A percentile compares a stretch with the other conserved stretches of the same genome.
phyloP scores from a whole-genome alignment of 495 filamentous ascomycete genomes.

The Penicillium egyptiacum region DNA sequence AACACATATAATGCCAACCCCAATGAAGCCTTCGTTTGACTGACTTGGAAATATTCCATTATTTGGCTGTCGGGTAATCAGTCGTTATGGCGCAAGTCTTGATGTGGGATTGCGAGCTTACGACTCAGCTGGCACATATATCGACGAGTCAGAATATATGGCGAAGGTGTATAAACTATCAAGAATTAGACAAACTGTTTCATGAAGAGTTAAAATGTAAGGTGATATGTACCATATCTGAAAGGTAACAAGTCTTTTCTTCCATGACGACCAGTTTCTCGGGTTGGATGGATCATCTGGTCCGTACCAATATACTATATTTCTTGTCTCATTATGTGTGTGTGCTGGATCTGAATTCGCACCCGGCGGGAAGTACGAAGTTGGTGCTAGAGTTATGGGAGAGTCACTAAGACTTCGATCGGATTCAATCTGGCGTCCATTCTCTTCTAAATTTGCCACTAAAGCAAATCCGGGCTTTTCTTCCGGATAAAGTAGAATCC shows the following conservation, averaged over 20 bases:
- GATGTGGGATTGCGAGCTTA: not conserved
- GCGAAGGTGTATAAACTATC: not conserved
- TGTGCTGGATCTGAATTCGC: too few relatives aligned
- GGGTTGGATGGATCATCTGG: not conserved
- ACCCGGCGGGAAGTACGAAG: too few relatives aligned
- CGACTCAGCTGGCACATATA: not conserved
- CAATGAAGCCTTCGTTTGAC: slow-evolving; percentile 14
- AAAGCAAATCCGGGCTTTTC: not conserved
- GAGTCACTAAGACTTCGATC: not conserved
- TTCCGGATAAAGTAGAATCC: not conserved
- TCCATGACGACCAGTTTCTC: not conserved
- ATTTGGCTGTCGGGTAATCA: not conserved
- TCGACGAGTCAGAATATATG: not conserved
- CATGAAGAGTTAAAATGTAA: not conserved
- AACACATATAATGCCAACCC: slow-evolving; percentile 50
- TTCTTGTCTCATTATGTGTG: too few relatives aligned
- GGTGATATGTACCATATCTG: not conserved
- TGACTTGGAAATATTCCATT: slow-evolving; percentile 2
- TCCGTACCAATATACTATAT: not conserved
- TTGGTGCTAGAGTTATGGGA: not conserved
- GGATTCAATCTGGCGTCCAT: not conserved
- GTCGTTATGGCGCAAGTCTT: not conserved
- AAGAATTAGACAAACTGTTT: not conserved
- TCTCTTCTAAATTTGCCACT: not conserved
- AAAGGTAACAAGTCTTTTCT: not conserved